A percentile compares a stretch with the other conserved stretches of the same genome.
Conservation (phyloP, 2,329 filamentous ascomycete species). For the Cladosporium velox region DNA sequence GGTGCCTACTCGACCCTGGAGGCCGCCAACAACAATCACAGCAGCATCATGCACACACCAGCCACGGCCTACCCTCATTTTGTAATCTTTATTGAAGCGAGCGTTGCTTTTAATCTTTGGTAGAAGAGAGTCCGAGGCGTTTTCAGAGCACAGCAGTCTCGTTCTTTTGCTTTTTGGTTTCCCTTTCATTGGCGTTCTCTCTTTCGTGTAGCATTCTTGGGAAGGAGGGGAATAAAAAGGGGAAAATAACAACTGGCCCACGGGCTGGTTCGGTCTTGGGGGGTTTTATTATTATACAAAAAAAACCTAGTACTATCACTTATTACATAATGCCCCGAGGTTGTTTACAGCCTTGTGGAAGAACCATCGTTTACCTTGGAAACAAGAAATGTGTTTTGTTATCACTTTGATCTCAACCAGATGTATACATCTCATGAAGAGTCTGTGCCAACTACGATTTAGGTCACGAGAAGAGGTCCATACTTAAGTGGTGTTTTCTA, state of each 20-base stretch:
- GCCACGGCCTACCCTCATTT: neutral
- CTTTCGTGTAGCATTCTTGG: neutral
- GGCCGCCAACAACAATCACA: neutral
- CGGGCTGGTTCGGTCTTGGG: neutral
- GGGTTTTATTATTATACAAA: neutral
- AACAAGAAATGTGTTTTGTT: neutral
- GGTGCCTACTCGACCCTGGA: neutral
- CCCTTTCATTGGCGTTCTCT: neutral
- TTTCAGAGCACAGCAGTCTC: constrained; percentile 9
- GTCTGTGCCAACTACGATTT: too few species aligned
- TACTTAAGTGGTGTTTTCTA: too few species aligned
- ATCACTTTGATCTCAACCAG: neutral
- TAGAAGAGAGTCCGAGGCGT: neutral
- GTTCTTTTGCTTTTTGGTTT: neutral
- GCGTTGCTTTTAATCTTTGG: neutral
- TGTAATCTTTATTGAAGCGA: neutral
- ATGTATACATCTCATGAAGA: too few species aligned
- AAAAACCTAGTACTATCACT: constrained; percentile 1
- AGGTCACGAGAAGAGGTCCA: too few species aligned
- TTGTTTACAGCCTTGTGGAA: neutral
- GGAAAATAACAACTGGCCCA: neutral
- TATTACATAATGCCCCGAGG: neutral
- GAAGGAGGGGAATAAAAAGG: neutral
- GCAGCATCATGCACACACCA: neutral
- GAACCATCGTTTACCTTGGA: neutral